Conservation (phyloP, 441 rosid species). For the Pelargonium australe region DNA sequence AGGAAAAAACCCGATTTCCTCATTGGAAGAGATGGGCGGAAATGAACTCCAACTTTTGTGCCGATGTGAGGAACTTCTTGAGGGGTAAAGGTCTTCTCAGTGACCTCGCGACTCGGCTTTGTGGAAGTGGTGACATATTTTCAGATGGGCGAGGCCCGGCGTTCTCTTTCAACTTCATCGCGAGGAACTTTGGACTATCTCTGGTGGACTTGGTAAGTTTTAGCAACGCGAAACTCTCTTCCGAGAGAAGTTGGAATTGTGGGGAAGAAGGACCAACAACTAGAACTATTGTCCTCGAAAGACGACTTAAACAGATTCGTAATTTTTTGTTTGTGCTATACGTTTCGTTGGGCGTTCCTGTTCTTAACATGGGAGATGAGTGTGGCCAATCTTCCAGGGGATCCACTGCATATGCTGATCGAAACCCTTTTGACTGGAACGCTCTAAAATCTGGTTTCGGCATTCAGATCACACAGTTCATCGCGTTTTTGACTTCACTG, state of each 20-base stretch:
- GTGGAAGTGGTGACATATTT: slow-evolving; percentile 83
- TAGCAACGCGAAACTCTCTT: slow-evolving; percentile 39
- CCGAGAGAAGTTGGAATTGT: slow-evolving; percentile 86
- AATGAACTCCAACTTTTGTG: slow-evolving; percentile 55
- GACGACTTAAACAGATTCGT: slow-evolving; percentile 74
- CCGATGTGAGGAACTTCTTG: slow-evolving; percentile 60
- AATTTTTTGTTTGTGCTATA: slow-evolving; percentile 67
- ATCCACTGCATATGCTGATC: slow-evolving; percentile 41
- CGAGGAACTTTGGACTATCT: slow-evolving; percentile 77
- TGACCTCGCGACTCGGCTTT: slow-evolving; percentile 76
- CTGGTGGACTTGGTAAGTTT: slow-evolving; percentile 86
- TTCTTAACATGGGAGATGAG: slow-evolving; percentile 93
- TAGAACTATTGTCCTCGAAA: slow-evolving; percentile 58
- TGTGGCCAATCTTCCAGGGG: slow-evolving; percentile 78
- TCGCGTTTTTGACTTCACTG: slow-evolving; percentile 61
- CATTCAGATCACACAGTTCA: slow-evolving; percentile 54
- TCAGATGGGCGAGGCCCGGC: slow-evolving; percentile 84
- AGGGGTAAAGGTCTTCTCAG: slow-evolving; percentile 71
- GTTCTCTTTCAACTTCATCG: slow-evolving; percentile 62
- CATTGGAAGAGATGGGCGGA: slow-evolving; percentile 97
- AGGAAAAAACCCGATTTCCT: slow-evolving; percentile 52
- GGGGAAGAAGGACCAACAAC: slow-evolving; percentile 89
- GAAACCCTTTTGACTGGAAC: slow-evolving; percentile 68
- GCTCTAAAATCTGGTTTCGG: slow-evolving; percentile 54
- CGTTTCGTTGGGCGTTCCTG: slow-evolving; percentile 76